These are phyloP conservation scores for Xylariaceae sp. DNA, from an alignment of 2,329 filamentous ascomycete genomes.

Conservation along the genomic window DNA sequence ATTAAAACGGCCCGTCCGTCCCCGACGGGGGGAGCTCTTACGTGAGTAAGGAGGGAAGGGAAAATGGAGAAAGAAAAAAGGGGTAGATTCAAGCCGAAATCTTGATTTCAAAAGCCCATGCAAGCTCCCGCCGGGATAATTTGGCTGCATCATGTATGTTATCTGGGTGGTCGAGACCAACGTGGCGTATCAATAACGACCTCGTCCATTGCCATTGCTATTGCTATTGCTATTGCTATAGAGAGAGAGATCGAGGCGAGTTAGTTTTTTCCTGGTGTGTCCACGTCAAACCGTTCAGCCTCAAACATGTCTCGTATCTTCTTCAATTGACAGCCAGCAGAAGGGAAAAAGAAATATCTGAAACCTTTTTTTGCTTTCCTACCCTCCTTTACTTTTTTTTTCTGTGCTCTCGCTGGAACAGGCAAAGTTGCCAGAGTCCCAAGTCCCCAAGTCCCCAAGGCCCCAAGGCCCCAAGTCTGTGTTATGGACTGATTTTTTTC, in stretches of 20 bases:
- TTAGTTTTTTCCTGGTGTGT: too few relatives aligned
- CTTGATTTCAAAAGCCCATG: conserved; percentile 6
- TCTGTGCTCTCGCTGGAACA: background rate
- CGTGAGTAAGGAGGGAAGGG: background rate
- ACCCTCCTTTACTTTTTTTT: background rate
- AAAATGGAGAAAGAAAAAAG: too few relatives aligned
- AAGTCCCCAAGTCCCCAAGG: too few relatives aligned
- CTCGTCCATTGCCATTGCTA: background rate
- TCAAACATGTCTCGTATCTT: too few relatives aligned
- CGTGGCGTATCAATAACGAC: conserved; percentile 8
- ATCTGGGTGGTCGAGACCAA: conserved; percentile 2
- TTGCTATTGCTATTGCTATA: too few relatives aligned
- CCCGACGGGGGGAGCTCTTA: background rate
- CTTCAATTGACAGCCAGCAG: too few relatives aligned
- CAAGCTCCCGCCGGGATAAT: conserved; percentile 4
- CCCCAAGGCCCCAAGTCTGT: background rate
- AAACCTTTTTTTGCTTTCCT: too few relatives aligned
- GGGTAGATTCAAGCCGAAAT: background rate
- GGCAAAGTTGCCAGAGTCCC: too few relatives aligned
- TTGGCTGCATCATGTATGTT: background rate
- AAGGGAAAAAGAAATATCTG: too few relatives aligned
- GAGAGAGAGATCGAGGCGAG: too few relatives aligned
- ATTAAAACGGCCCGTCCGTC: background rate
- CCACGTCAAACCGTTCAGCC: too few relatives aligned
- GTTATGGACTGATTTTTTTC: conserved; percentile 9